A percentile compares a stretch with the other conserved stretches of the same genome.
Conservation (phyloP, 768 basidiomycete genomes). For the Coprinopsis cinerea region DNA sequence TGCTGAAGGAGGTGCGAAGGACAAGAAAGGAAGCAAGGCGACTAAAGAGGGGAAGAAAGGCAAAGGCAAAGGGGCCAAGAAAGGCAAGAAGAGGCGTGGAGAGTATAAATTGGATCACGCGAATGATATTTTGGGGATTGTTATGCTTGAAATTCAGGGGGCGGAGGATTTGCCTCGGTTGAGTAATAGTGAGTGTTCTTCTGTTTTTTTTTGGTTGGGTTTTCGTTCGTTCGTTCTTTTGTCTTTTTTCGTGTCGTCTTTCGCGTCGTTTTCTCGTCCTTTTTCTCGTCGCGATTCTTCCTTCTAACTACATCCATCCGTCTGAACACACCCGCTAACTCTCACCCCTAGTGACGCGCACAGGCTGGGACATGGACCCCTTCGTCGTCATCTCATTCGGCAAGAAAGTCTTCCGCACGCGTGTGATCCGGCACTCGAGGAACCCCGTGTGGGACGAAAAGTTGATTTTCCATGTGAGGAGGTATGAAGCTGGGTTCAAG, state of each 20-base stretch:
- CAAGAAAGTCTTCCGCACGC: constrained; percentile 94
- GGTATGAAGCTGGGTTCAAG: constrained; percentile 75
- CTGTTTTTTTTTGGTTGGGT: background rate
- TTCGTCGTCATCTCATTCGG: constrained; percentile 95
- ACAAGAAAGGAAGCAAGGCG: constrained; percentile 6
- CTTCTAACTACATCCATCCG: too few relatives aligned
- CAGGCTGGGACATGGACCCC: constrained; percentile 95
- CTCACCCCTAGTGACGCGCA: constrained; percentile 60
- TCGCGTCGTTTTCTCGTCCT: constrained; percentile 2
- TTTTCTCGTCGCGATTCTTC: background rate
- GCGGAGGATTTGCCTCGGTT: constrained; percentile 82
- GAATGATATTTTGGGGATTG: constrained; percentile 89
- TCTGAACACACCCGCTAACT: background rate
- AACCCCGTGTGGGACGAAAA: constrained; percentile 96
- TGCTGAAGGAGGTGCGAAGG: background rate
- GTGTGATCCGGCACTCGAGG: constrained; percentile 73
- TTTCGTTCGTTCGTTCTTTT: constrained; percentile 1
- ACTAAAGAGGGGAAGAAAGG: constrained; percentile 1
- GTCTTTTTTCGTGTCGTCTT: background rate
- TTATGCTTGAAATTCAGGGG: constrained; percentile 85
- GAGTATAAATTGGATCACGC: constrained; percentile 53
- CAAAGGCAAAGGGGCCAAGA: constrained; percentile 10
- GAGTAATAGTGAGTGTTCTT: constrained; percentile 67
- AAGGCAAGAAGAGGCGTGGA: constrained; percentile 20
- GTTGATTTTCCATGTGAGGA: constrained; percentile 88